Evolutionary conservation across 345 rosid genomes (phyloP), one percentile per base, ranked within the genome.

Genomic region (Capsella bursapastoris): DNA sequence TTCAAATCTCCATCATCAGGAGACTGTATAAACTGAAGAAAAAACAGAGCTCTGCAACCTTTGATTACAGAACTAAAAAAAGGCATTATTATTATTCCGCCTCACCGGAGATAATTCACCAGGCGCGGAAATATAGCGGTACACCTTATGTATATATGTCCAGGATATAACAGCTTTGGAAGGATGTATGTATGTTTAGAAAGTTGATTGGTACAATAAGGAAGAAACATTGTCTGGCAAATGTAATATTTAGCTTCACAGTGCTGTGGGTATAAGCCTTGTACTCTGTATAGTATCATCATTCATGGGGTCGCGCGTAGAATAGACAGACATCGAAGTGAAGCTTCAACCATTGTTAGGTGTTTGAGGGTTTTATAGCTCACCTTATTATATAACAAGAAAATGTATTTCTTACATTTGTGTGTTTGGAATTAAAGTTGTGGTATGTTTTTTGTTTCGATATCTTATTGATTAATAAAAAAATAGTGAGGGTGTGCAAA

Each of bases 11-110:
- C 3, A 66, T 16, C 12, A 25, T 9, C 47, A 71, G 74, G 74
- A 34, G 50, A 37, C 18, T 61, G 41, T 71, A 71, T 49, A 29
- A 49, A 71, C 32, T 40, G 43, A 61, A 27, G 68, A 15, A 71
- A 25, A 50, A 35, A 63, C 50, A 61, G 57, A 59, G 66, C 49
- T 59, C 14, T 70, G 50, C 28, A 49, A 25, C 45, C 22, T 37
- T 28, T 60, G 50, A 27, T 35, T 51, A 22, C 28, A 66, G 60
- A 48, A 47, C 56, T 32, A 31, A 34, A n/a, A 18, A 27, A 27
- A 67, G 72, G 41, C 38, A 68, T 41, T 40, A 12, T 41, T 40
- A 12, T 65, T 15, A 18, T 64, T 11, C 44, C 2, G 31, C 3
- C 14, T 40, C 15, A 6, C 16, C 32, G 2, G 32, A 18, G 2